A percentile compares a stretch with the other conserved stretches of the same genome.
Conservation (phyloP, 1,284 basidiomycete species). For the Leccinum pallidistipes region DNA sequence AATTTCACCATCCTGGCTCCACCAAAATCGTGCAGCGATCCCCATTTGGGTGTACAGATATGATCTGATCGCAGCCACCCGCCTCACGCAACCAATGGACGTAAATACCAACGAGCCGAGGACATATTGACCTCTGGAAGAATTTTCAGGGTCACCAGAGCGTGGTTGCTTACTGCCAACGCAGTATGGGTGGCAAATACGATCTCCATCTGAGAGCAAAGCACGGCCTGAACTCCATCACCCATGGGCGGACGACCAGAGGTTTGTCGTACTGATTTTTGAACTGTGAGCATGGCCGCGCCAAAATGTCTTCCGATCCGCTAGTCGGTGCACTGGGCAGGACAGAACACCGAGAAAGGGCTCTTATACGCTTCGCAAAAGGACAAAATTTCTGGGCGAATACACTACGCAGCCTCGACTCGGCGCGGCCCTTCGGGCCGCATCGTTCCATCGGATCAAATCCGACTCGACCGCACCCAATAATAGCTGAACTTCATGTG, state of each 20-base stretch:
- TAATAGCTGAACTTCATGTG: too few species aligned
- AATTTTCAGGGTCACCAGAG: neutral
- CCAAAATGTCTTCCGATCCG: neutral
- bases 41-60: neutral
- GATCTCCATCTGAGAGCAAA: neutral
- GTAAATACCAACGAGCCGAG: neutral
- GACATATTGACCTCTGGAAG: neutral
- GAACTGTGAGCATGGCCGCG: neutral
- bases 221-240: neutral
- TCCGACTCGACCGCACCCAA: too few species aligned
- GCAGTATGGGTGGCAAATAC: neutral
- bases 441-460: neutral
- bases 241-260: neutral
- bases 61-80: neutral
- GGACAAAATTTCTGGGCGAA: neutral
- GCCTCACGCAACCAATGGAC: neutral
- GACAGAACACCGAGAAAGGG: neutral
- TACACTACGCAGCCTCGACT: neutral
- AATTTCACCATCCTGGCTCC: neutral
- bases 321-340: neutral
- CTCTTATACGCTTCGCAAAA: neutral
- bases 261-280: neutral
- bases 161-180: neutral
- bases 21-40: neutral
- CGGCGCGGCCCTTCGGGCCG: neutral